Base-by-base conservation (phyloP, 352 stramenopile species). In the Phytophthora tubulina region DNA sequence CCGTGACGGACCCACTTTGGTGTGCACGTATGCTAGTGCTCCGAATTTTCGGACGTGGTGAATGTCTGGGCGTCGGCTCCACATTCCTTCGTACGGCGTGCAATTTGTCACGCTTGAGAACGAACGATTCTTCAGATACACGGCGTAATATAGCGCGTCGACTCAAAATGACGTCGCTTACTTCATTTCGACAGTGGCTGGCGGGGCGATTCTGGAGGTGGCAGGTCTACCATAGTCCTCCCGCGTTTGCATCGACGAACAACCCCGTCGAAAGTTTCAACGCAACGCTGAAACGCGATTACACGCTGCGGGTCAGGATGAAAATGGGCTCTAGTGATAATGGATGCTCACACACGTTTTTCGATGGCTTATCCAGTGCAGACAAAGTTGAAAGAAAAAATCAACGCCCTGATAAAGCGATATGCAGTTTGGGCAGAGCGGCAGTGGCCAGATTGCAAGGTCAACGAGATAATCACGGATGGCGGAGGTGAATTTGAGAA, bases 401-500 rank as follows among this genome's bases (percentile, higher is more conserved):
- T 54, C 7, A 54, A 54, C 27, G 48, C 48, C 1, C 30, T 54
- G 30, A 38, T 39, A 44, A 32, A 27, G 3, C 31, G 14, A 1
- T 41, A 56, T 41, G 13, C 39, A 1, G 30, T 39, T 1, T 54
- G 50, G 50, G 31, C 31, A 14, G 50, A 56, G n/a, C 50, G 50
- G 6, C 50, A 41, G 32, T 32, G 33, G 14, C 50, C 50, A 13
- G 45, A 44, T 10, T 6, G 8, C 17, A 36, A 36, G 17, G n/a
- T 59, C 6, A 31, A 10, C 8, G 36, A 59, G 17, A 21, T 59
- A 6, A 4, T 49, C 3, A 49, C 52, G 7, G 52, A 59, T 39
- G 52, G 52, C 1, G 52, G 50, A 5, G 50, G 50, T 46, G 50
- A 57, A 9, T 57, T 57, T 45, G 50, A 45, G 5, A 57, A 57